phyloP scores from a whole-genome alignment of 2,329 filamentous ascomycete species.

The Corynespora cassiicola region DNA sequence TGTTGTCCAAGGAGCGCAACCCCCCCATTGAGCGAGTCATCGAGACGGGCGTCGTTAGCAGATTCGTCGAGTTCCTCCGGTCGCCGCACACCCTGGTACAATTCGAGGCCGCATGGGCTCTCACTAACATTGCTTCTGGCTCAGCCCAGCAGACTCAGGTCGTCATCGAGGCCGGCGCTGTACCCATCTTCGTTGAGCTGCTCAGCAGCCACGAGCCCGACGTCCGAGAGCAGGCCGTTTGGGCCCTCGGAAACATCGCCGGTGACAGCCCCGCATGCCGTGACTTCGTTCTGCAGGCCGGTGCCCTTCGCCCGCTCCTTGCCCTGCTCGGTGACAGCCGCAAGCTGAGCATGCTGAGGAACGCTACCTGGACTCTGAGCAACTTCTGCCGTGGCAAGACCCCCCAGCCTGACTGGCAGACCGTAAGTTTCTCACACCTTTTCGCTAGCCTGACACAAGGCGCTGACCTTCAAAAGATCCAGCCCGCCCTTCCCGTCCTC shows the following conservation, averaged over 20 bases:
- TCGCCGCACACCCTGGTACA: slow-evolving; percentile 98
- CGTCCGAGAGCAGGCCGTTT: slow-evolving; percentile 97
- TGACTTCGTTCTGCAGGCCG: slow-evolving; percentile 92
- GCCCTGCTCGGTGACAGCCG: slow-evolving; percentile 93
- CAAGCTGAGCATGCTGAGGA: slow-evolving; percentile 98
- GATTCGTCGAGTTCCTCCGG: slow-evolving; percentile 97
- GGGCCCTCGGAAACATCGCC: slow-evolving; percentile 98
- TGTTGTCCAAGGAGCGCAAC: slow-evolving; percentile 98
- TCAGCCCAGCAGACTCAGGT: slow-evolving; percentile 98
- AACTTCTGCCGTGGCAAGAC: slow-evolving; percentile 99
- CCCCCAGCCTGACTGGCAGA: slow-evolving; percentile 96
- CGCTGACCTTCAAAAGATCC: slow-evolving; percentile 67
- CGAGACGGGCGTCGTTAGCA: slow-evolving; percentile 95
- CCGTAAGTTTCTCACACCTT: slow-evolving; percentile 65
- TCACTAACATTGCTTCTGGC: slow-evolving; percentile 98
- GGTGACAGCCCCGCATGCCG: slow-evolving; percentile 97
- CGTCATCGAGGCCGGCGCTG: slow-evolving; percentile 96
- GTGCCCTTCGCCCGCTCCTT: slow-evolving; percentile 88
- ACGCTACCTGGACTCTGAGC: slow-evolving; percentile 98
- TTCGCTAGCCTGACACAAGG: slow-evolving; percentile 4
- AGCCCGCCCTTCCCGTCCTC: slow-evolving; percentile 91
- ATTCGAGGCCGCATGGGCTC: slow-evolving; percentile 98
- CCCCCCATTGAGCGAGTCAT: slow-evolving; percentile 99
- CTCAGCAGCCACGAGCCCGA: slow-evolving; percentile 95
- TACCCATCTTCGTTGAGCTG: slow-evolving; percentile 97